Evolutionary conservation across 2,329 filamentous ascomycete species (phyloP), one percentile per base, ranked within the genome.

Genomic region (Alternaria hordeiaustralica): DNA sequence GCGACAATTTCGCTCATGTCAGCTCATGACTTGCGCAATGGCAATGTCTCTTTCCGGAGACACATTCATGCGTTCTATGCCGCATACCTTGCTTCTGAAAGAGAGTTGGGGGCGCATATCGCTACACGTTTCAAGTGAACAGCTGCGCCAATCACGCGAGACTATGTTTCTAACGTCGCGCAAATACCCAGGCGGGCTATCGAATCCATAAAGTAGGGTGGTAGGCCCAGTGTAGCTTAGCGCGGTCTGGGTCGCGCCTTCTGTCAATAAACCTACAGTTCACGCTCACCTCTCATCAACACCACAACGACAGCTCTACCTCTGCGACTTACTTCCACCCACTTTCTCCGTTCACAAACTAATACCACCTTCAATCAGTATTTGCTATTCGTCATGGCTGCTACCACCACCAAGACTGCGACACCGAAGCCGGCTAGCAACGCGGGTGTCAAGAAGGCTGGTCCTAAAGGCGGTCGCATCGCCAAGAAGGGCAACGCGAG

Each of bases 391-490:
- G 69, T 49, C 55, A 78, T 79, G 75, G 69, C 73, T 18, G 61
- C 71, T 49, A 43, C 74, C 43, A 73, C 71, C 15, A 62, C 72
- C 53, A 75, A 76, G 61, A 65, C 73, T 3, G 50, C 68, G 13
- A 66, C 72, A 26, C 66, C 75, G 50, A 73, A 74, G 61, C 63
- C 64, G 13, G 71, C 72, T 23, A 61, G 67, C 46, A 58, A 30
- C 55, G 69, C 69, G 6, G 76, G 75, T 41, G 71, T 78, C 49
- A 77, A 73, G 68, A 78, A 77, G 63, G 57, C 65, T 7, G 70
- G 65, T 20, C 70, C 69, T 33, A 68, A 69, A 28, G 60, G 64
- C 25, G 41, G 36, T 30, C 53, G 64, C 44, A 44, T 20, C 33
- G 49, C 62, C 58, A 76, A 73, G 65, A 72, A 68, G 49, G 62